Percentiles rank a stretch among this genome's conserved stretches.
Evolutionary conservation across 129 eudicot species (phyloP).

Genomic region (Helichrysum umbraculigerum): DNA sequence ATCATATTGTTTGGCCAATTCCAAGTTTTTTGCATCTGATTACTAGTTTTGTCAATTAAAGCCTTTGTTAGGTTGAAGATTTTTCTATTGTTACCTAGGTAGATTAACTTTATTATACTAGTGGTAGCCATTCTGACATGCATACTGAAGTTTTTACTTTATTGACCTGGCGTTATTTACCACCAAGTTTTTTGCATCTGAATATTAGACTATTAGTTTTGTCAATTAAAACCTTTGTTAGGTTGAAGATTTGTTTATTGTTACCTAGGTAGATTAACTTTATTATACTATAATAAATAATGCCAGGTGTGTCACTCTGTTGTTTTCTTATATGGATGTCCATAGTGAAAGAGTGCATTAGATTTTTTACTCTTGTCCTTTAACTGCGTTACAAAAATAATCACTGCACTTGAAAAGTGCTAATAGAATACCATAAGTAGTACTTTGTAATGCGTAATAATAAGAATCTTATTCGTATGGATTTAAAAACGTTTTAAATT

Average conservation of each 20-base stretch:
- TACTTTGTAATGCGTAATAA: background rate
- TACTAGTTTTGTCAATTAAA: background rate
- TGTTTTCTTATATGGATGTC: background rate
- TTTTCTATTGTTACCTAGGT: background rate
- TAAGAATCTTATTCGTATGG: background rate
- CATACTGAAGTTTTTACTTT: no score
- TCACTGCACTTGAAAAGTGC: background rate
- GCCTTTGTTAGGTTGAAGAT: constrained; percentile 3
- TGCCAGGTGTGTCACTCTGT: background rate
- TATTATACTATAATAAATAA: no score
- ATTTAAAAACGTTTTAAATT: background rate
- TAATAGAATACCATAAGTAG: background rate
- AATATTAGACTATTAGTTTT: background rate
- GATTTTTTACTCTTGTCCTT: background rate
- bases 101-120: background rate
- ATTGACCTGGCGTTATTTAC: no score
- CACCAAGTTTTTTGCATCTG: background rate
- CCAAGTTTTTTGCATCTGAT: background rate
- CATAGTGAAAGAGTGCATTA: constrained; percentile 1
- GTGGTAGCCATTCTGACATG: no score
- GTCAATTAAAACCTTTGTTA: constrained; percentile 4
- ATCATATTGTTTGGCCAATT: background rate
- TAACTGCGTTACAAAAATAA: background rate
- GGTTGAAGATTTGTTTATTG: background rate
- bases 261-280: background rate